Percentiles rank a stretch among this genome's conserved stretches.
Evolutionary conservation across 352 stramenopile species (phyloP).

Genomic region (Halophytophthora polymorphica): DNA sequence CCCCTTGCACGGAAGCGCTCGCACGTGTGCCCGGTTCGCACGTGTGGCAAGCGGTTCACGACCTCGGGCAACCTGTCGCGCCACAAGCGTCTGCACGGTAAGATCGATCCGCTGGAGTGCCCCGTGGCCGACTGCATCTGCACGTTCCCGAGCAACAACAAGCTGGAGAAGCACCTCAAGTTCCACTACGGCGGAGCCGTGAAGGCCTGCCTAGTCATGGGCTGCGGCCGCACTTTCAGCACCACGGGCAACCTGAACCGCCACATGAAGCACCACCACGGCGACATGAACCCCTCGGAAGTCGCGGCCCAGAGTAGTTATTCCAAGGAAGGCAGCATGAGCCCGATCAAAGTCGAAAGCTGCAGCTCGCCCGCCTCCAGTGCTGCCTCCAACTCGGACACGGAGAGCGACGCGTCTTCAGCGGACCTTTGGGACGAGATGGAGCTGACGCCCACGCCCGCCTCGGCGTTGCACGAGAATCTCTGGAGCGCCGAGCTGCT

Average conservation of each 20-base stretch:
- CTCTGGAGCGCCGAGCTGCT: slow-evolving; percentile 27
- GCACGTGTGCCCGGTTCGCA: slow-evolving; percentile 36
- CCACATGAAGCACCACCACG: slow-evolving; percentile 38
- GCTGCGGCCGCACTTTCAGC: slow-evolving; percentile 42
- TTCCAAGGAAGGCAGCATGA: not conserved
- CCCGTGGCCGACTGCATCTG: slow-evolving; percentile 27
- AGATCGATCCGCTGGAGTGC: slow-evolving; percentile 29
- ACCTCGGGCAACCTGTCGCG: slow-evolving; percentile 50
- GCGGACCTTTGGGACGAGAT: slow-evolving; percentile 8
- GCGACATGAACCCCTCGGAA: not conserved
- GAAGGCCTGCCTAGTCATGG: slow-evolving; percentile 28
- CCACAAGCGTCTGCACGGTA: slow-evolving; percentile 40
- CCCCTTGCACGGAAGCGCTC: slow-evolving; percentile 20
- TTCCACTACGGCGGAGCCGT: slow-evolving; percentile 39
- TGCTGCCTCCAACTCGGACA: slow-evolving; percentile 4
- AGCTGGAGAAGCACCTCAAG: slow-evolving; percentile 41
- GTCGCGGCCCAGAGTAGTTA: not conserved
- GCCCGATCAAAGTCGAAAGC: slow-evolving; percentile 1
- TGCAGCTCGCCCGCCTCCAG: slow-evolving; percentile 9
- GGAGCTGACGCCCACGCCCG: slow-evolving; percentile 1
- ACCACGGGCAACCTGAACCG: slow-evolving; percentile 44
- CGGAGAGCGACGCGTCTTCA: slow-evolving; percentile 9
- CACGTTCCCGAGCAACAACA: slow-evolving; percentile 29
- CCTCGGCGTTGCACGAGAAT: slow-evolving; percentile 9
- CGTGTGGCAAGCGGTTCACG: slow-evolving; percentile 47